Evolutionary conservation across 2,329 filamentous ascomycete genomes (phyloP), one percentile per base, ranked within the genome.

Genomic region (Pestalotiopsis sp.): DNA sequence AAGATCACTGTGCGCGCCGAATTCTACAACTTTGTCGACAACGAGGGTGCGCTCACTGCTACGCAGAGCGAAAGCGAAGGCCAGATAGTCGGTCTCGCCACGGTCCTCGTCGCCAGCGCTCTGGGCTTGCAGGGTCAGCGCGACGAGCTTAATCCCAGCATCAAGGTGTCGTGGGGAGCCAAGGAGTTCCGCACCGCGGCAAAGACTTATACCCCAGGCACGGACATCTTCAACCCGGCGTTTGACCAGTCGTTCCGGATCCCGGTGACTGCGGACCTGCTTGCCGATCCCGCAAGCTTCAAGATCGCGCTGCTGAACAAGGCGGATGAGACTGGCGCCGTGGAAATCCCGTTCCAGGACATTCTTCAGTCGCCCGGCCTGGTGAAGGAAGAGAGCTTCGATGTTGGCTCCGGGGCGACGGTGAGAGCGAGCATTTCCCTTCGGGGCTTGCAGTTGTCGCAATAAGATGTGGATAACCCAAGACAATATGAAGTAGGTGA

Each of bases 221-320:
- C 73, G 2, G 83, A 85, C 63, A 83, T 85, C 69, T 82, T 81
- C 75, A 85, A 84, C 71, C 83, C 83, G 2, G 75, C 78, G 2
- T 85, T 84, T 65, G 82, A 84, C 67, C 78, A 81, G 70, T 78
- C 79, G 0, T 85, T 84, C 74, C 75, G 74, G 7, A 77, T 85
- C 58, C 81, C 82, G 0, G 66, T 85, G 6, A 73, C 74, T 17
- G 76, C 74, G 9, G 75, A 73, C 13, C 69, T 76, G 70, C 62
- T 77, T 1, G 69, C 70, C 39, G 72, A 74, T 52, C 71, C 74
- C 4, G 70, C 71, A 1, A 74, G 52, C 66, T 78, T 81, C 66
- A 75, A 68, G 65, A 76, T 82, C 17, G 68, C 75, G 5, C 70
- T 81, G 30, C 48, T 81, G 70, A 77, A 82, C 71, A 75, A 74